These are phyloP conservation scores for Viola odorata DNA, from an alignment of 345 rosid species.

Conservation along the genomic window DNA sequence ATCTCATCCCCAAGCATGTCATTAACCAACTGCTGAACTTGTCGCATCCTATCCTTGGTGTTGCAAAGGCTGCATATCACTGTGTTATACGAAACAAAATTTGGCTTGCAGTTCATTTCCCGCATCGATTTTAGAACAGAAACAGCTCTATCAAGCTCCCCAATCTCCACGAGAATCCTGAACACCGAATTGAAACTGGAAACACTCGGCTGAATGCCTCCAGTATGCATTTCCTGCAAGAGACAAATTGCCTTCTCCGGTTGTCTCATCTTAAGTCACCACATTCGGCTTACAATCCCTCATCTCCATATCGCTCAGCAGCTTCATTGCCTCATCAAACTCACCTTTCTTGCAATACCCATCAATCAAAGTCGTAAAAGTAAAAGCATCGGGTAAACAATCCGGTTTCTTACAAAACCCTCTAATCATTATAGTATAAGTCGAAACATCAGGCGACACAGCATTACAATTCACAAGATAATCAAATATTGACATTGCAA, in stretches of 20 bases:
- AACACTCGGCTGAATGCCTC: conserved; percentile 18
- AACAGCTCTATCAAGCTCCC: conserved; percentile 25
- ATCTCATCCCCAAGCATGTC: conserved; percentile 23
- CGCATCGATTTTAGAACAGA: conserved; percentile 25
- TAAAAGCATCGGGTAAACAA: conserved; percentile 23
- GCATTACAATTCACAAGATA: conserved; percentile 16
- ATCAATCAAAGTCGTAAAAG: conserved; percentile 36
- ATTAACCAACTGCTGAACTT: conserved; percentile 20
- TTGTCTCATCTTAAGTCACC: conserved; percentile 33
- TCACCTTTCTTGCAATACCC: conserved; percentile 40
- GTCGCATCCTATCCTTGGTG: conserved; percentile 26
- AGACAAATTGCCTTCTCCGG: conserved; percentile 21
- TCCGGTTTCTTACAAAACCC: conserved; percentile 19
- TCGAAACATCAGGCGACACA: conserved; percentile 30
- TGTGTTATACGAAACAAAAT: conserved; percentile 20
- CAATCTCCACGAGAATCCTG: conserved; percentile 20
- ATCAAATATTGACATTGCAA: conserved; percentile 25
- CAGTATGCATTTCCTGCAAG: conserved; percentile 23
- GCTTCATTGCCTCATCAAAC: conserved; percentile 21
- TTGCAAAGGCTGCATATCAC: conserved; percentile 28
- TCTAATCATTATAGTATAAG: conserved; percentile 33
- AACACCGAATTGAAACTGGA: conserved; percentile 27
- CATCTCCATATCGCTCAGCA: conserved; percentile 14
- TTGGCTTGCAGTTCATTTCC: conserved; percentile 26
- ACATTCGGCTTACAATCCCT: conserved; percentile 23